phyloP scores from a whole-genome alignment of 1,284 basidiomycete genomes.

The Salmacisia buchloeana region DNA sequence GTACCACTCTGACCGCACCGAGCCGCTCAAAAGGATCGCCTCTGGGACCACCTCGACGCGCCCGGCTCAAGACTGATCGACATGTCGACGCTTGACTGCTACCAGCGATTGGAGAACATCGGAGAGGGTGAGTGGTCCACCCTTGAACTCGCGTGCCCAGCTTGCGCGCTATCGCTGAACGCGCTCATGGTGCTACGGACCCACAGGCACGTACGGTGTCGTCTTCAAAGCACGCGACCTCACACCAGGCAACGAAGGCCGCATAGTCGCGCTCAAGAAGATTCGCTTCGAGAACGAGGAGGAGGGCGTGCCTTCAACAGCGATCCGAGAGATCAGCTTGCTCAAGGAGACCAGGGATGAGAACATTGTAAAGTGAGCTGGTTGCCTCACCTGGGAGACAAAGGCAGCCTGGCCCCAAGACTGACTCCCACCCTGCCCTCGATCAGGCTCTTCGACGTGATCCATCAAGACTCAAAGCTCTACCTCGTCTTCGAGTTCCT shows the following conservation, averaged over 20 bases:
- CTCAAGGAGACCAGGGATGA: slow-evolving; percentile 94
- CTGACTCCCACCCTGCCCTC: slow-evolving; percentile 9
- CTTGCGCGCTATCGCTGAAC: background rate
- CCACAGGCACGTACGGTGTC: slow-evolving; percentile 89
- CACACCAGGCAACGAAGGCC: slow-evolving; percentile 63
- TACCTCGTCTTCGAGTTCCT: slow-evolving; percentile 96
- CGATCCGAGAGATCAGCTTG: slow-evolving; percentile 93
- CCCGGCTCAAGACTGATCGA: background rate
- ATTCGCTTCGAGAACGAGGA: slow-evolving; percentile 96
- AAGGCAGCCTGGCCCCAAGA: no score
- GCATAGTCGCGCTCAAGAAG: slow-evolving; percentile 66
- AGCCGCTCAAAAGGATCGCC: no score
- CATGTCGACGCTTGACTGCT: slow-evolving; percentile 8
- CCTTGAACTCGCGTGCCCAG: background rate
- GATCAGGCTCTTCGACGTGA: slow-evolving; percentile 81
- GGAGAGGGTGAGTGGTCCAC: slow-evolving; percentile 1
- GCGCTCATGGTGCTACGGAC: background rate
- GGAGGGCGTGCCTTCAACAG: slow-evolving; percentile 93
- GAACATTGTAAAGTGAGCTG: slow-evolving; percentile 67
- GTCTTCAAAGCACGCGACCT: slow-evolving; percentile 63
- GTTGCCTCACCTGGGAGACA: background rate
- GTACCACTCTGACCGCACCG: no score
- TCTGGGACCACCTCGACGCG: background rate
- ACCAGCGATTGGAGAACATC: slow-evolving; percentile 1
- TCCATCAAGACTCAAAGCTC: slow-evolving; percentile 92